Conservation (phyloP, 1,139 yeast genomes). For the Spathaspora sp. region DNA sequence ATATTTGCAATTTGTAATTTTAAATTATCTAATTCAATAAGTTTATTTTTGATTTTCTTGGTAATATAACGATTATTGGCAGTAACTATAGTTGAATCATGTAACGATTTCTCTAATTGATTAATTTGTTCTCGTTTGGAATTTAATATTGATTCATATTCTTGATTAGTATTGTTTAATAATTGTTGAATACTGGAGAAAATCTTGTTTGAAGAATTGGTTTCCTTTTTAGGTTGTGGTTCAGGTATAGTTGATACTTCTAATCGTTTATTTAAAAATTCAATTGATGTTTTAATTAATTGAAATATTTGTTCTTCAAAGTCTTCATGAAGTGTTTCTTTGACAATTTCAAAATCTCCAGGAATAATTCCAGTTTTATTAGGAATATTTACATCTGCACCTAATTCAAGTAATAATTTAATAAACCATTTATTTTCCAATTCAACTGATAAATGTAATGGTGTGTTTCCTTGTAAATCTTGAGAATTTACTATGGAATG, state of each 20-base stretch:
- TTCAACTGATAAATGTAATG: conserved; percentile 87
- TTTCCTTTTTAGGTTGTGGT: conserved; percentile 8
- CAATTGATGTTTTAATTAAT: conserved; percentile 35
- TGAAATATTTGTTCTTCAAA: conserved; percentile 34
- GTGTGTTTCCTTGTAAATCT: conserved; percentile 80
- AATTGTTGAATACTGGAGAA: conserved; percentile 45
- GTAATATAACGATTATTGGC: conserved; percentile 44
- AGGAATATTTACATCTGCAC: conserved; percentile 77
- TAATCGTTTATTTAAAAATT: conserved; percentile 30
- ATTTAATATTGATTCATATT: conserved; percentile 39
- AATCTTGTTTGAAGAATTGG: conserved; percentile 27
- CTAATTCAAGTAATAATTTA: conserved; percentile 76
- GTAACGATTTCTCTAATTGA: conserved; percentile 37
- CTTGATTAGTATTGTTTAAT: conserved; percentile 37
- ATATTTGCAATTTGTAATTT: conserved; percentile 46
- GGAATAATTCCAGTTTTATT: conserved; percentile 88
- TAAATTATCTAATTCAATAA: conserved; percentile 39
- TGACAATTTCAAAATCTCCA: conserved; percentile 73
- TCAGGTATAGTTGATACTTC: conserved; percentile 23
- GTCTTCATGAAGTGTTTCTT: conserved; percentile 21
- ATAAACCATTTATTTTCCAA: conserved; percentile 81
- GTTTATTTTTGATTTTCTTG: conserved; percentile 38
- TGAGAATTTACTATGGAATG: conserved; percentile 68
- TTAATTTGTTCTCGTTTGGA: conserved; percentile 39
- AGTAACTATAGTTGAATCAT: conserved; percentile 44